These are phyloP conservation scores for Ogataea paraovalis DNA, from an alignment of 805 yeast species.

Conservation along the genomic window DNA sequence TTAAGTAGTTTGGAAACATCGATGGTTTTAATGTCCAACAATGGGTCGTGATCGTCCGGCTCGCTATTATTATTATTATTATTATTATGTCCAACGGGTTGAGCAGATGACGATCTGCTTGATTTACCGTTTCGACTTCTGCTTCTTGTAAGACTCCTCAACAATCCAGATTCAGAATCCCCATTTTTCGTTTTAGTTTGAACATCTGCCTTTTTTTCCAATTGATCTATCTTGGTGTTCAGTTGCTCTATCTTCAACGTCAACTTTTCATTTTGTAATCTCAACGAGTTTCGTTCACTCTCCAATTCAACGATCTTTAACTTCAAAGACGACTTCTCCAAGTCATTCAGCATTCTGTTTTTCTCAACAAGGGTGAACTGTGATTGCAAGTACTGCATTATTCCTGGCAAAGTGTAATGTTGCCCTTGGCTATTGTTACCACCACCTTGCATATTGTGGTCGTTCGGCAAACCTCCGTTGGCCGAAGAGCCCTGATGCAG, in stretches of 20 bases:
- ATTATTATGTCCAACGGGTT: too few relatives aligned
- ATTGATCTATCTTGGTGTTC: slow-evolving; percentile 26
- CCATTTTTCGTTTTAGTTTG: neutral
- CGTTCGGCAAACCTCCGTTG: neutral
- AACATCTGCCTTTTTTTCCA: neutral
- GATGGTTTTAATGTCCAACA: slow-evolving; percentile 20
- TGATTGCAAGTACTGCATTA: slow-evolving; percentile 54
- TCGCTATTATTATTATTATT: neutral
- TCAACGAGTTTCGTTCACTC: slow-evolving; percentile 46
- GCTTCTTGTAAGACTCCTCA: slow-evolving; percentile 7
- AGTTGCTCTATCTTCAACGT: slow-evolving; percentile 35
- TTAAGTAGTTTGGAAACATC: slow-evolving; percentile 28
- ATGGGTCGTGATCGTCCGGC: slow-evolving; percentile 7
- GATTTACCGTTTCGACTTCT: slow-evolving; percentile 11
- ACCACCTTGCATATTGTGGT: neutral
- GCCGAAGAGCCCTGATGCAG: slow-evolving; percentile 1
- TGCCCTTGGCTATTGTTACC: slow-evolving; percentile 6
- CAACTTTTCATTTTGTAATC: slow-evolving; percentile 39
- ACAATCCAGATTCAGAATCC: slow-evolving; percentile 3
- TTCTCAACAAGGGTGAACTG: slow-evolving; percentile 47
- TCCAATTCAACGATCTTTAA: slow-evolving; percentile 48
- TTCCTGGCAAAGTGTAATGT: slow-evolving; percentile 50
- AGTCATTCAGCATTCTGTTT: slow-evolving; percentile 46
- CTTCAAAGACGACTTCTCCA: slow-evolving; percentile 49
- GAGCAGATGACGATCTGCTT: neutral